Evolutionary conservation across 192 early-diverging fungal species (phyloP).

Genomic region (Entomortierella lignicola): DNA sequence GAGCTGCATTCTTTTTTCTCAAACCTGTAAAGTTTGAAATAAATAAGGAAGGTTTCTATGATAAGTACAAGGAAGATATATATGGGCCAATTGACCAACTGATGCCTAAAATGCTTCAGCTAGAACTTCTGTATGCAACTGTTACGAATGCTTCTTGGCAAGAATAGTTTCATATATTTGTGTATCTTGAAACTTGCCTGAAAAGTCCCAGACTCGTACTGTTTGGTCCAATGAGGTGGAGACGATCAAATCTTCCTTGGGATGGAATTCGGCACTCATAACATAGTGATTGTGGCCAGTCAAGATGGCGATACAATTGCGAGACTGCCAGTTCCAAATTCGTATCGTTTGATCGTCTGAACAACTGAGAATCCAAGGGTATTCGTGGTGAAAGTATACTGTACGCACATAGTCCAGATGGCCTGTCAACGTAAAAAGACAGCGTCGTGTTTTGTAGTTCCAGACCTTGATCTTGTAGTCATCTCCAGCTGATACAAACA

Average conservation of each 20-base stretch:
- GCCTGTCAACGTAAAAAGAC: slow-evolving; percentile 96
- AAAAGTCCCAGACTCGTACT: slow-evolving; percentile 99
- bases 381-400: slow-evolving; percentile 97
- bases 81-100: too few relatives aligned
- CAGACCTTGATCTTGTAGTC: slow-evolving; percentile 99
- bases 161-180: too few relatives aligned
- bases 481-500: slow-evolving; percentile 98
- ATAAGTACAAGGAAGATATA: too few relatives aligned
- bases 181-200: slow-evolving; percentile 64
- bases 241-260: slow-evolving; percentile 97
- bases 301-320: slow-evolving; percentile 96
- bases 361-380: slow-evolving; percentile 96
- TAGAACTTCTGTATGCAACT: too few relatives aligned
- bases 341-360: slow-evolving; percentile 99
- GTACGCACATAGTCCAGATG: slow-evolving; percentile 99
- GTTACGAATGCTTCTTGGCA: too few relatives aligned
- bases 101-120: too few relatives aligned
- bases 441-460: slow-evolving; percentile 99
- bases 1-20: slow-evolving; percentile 83
- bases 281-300: slow-evolving; percentile 99
- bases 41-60: too few relatives aligned
- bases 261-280: slow-evolving; percentile 99
- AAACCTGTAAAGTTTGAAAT: slow-evolving; percentile 9
- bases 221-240: slow-evolving; percentile 97
- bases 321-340: slow-evolving; percentile 99